Percentiles rank a stretch among this genome's conserved stretches.
phyloP scores from a whole-genome alignment of 768 basidiomycete species.

The Pleurotus salmoneostramineus region DNA sequence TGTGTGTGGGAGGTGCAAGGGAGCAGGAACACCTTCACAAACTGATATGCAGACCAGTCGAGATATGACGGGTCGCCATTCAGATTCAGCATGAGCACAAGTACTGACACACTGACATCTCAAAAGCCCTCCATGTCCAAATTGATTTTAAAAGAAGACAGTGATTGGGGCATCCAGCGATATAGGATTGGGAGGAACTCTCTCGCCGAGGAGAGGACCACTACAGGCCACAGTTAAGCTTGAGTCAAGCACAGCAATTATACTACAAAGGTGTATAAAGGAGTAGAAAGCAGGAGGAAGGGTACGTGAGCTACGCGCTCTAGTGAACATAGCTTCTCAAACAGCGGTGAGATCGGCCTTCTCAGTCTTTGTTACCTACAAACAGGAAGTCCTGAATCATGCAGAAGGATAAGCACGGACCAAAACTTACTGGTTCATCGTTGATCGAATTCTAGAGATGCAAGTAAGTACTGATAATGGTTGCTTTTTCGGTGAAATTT shows the following conservation, averaged over 20 bases:
- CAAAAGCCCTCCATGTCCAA: too few species aligned
- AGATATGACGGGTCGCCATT: background rate
- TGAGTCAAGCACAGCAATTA: too few species aligned
- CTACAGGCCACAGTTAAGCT: background rate
- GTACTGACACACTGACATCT: background rate
- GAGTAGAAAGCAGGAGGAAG: too few species aligned
- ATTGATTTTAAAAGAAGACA: background rate
- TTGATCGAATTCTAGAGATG: background rate
- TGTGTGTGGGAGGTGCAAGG: background rate
- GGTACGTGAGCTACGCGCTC: too few species aligned
- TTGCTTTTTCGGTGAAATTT: background rate
- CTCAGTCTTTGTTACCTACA: background rate
- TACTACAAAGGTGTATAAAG: too few species aligned
- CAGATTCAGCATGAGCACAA: background rate
- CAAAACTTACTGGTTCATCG: constrained; percentile 1
- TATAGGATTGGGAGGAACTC: constrained; percentile 14
- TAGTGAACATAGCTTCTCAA: background rate
- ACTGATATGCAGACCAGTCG: background rate
- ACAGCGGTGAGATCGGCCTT: background rate
- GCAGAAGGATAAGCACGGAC: background rate
- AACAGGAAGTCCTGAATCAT: background rate
- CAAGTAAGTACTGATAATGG: background rate
- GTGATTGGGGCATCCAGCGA: constrained; percentile 9
- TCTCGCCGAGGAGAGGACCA: too few species aligned
- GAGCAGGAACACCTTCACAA: too few species aligned